Base-by-base conservation (phyloP, 352 stramenopile species). In the Pythium folliculosum region DNA sequence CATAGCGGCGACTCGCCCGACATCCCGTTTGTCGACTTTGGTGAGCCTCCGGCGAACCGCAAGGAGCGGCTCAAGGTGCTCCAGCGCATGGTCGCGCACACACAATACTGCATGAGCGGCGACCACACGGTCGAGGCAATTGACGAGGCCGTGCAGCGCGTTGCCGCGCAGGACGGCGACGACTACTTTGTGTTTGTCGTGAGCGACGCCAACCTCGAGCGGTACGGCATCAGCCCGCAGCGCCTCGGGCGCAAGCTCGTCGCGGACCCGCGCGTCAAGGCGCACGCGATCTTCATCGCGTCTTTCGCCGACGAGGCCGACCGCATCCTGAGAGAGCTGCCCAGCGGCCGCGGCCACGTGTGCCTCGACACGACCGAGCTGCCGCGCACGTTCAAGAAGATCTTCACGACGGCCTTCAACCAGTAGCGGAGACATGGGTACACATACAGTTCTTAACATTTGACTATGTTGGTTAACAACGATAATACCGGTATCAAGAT, bases 51-150 rank as follows among this genome's bases (percentile, higher is more conserved):
- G 1, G 76, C 70, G 21, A 87, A 97, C 63, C 87, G 95, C 68
- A 96, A 95, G 27, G 89, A 95, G 63, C 81, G 94, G 14, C 78
- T 99, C 49, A 89, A 86, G 72, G 75, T 99, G 21, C 73, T 99
- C 19, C 82, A 98, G 68, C 80, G 81, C 13, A 98, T 99, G 86
- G 84, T 97, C 17, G 95, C 95, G 22, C 95, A 99, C 68, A 93
- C 92, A 32, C 95, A 98, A 73, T 98, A 97, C 77, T 98, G 90
- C 53, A 87, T 83, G 52, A 95, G 86, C 32, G 95, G 96, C 23
- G 96, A 99, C 67, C 88, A 97, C 69, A 99, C 96, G 0, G 77
- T 99, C 21, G 90, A 98, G 63, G 95, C 94, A 13, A 96, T 98
- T 14, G 77, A 90, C 49, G 66, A 78, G 37, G 95, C 87, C 8